Evolutionary conservation across 2,329 filamentous ascomycete genomes (phyloP).

Genomic region (Thermoascus crustaceus): DNA sequence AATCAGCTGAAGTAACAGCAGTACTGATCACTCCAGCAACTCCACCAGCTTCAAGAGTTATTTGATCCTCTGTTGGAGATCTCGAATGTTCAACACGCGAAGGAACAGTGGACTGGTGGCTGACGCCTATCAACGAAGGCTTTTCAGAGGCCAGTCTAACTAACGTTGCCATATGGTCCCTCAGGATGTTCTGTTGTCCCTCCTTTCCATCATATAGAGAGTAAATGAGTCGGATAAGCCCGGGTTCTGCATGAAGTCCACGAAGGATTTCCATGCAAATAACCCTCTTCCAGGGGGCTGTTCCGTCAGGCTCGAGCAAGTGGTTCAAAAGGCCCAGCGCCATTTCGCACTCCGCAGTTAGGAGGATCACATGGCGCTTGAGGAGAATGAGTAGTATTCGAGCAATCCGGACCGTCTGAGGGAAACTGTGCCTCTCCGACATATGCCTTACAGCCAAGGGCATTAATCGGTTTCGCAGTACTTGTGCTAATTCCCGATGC

Average conservation of each 20-base stretch:
- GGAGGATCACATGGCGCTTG: constrained; percentile 64
- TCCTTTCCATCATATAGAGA: constrained; percentile 67
- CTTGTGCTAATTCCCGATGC: constrained; percentile 72
- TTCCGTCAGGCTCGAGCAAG: constrained; percentile 74
- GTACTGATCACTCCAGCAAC: constrained; percentile 80
- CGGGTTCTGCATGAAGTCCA: constrained; percentile 73
- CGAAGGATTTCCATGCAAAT: constrained; percentile 88
- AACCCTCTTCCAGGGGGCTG: constrained; percentile 74
- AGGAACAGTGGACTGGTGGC: constrained; percentile 80
- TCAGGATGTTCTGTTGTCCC: constrained; percentile 66
- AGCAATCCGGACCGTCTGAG: constrained; percentile 71
- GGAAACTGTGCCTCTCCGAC: constrained; percentile 69
- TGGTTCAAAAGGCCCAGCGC: constrained; percentile 74
- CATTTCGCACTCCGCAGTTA: constrained; percentile 74
- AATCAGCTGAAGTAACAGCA: constrained; percentile 57
- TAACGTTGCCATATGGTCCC: constrained; percentile 75
- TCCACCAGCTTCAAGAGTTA: constrained; percentile 80
- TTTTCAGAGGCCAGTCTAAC: constrained; percentile 91
- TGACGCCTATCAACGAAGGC: constrained; percentile 77
- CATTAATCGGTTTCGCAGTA: constrained; percentile 70
- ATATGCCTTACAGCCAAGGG: constrained; percentile 72
- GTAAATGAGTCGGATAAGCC: constrained; percentile 71
- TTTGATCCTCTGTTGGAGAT: constrained; percentile 63
- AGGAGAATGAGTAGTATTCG: constrained; percentile 77
- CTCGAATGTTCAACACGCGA: constrained; percentile 49